These are phyloP conservation scores for Didymosphaeria variabile DNA, from an alignment of 2,329 filamentous ascomycete genomes.

Conservation along the genomic window DNA sequence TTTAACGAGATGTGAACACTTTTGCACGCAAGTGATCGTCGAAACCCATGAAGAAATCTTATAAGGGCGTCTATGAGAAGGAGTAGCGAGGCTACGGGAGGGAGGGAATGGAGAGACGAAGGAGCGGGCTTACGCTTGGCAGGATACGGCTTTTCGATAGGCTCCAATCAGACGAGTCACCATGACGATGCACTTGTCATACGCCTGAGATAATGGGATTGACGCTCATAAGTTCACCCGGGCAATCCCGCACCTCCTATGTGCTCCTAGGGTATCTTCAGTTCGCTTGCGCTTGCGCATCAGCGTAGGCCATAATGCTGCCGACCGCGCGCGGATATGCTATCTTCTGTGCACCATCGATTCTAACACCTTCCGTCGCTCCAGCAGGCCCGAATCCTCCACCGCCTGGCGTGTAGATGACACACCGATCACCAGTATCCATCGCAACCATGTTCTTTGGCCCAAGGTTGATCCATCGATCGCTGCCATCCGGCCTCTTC, in stretches of 20 bases:
- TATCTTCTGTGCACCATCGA: background rate
- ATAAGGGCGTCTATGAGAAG: too few relatives aligned
- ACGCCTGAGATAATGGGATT: background rate
- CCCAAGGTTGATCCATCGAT: constrained; percentile 26
- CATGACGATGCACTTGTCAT: too few relatives aligned
- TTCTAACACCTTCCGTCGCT: background rate
- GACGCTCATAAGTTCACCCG: background rate
- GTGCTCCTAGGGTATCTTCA: background rate
- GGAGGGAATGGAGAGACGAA: too few relatives aligned
- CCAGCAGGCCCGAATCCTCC: constrained; percentile 20
- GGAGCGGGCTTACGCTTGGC: too few relatives aligned
- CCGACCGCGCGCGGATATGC: constrained; percentile 21
- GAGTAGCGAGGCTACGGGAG: too few relatives aligned
- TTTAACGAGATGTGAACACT: too few relatives aligned
- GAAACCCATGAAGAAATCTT: too few relatives aligned
- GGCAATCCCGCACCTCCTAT: background rate
- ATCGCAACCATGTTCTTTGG: constrained; percentile 25
- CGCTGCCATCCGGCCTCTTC: constrained; percentile 10
- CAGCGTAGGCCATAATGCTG: constrained; percentile 15
- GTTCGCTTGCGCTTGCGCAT: constrained; percentile 18
- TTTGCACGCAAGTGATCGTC: too few relatives aligned
- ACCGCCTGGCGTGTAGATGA: constrained; percentile 25
- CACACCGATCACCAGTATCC: constrained; percentile 22
- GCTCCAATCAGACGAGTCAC: background rate
- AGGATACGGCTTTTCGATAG: background rate